Evolutionary conservation across 1,284 basidiomycete genomes (phyloP), one percentile per base, ranked within the genome.

Genomic region (Microbotryum silenes-acaulis): DNA sequence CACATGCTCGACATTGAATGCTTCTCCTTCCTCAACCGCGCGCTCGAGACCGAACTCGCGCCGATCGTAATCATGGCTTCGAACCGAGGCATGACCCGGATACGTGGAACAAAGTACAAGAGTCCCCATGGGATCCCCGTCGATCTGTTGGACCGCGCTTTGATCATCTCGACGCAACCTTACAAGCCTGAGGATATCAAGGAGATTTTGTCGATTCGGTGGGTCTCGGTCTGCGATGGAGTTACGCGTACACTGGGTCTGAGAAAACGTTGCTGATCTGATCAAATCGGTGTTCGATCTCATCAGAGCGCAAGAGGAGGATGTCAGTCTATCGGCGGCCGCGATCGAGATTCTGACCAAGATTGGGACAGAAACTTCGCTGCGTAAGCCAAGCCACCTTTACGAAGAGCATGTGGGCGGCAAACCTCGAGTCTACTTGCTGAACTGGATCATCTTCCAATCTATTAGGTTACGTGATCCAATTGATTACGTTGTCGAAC

Each of bases 1-100:
- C 96, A 98, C 80, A 98, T 98, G 94, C 85, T 98, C 67, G 94
- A 98, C 76, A 96, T 98, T 67, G 94, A 98, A 77, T 98, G 94
- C 75, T 97, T 97, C 81, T 96, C 92, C 9, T 98, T 94, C 82
- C 80, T 98, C 65, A 98, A 98, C 77, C 85, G 94, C 50, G 94
- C 94, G 6, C 81, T 98, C 53, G 94, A 98, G 75, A 87, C 86
- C 66, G 93, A 96, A 68, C 81, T 97, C 5, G 86, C 93, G 1
- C 94, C 94, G 1, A 80, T 98, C 56, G 94, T 98, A 49, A 91
- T 98, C 74, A 97, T 98, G 93, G 94, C 94, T 1, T 92, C 89
- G 48, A 98, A 98, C 76, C 83, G 94, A 21, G 94, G 94, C 16
- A 91, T 93, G 82, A 85, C 92, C 9, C 83, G 89, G 56, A 96